Evolutionary conservation across 1,139 yeast genomes (phyloP).

Genomic region (Suhomyces bolitotheri): DNA sequence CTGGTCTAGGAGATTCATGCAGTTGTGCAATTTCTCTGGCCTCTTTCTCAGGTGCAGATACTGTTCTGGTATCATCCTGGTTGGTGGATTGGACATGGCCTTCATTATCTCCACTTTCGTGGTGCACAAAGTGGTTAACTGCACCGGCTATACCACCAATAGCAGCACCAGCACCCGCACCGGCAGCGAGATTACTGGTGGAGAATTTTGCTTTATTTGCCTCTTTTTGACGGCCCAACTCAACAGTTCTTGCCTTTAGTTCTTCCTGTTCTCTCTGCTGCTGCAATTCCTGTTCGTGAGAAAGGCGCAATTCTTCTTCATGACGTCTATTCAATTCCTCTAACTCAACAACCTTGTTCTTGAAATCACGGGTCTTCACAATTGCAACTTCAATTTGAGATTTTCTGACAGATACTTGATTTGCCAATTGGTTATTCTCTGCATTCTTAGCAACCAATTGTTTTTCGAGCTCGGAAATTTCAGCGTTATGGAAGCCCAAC

Average conservation of each 20-base stretch:
- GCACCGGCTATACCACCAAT: conserved; percentile 25
- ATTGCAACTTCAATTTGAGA: conserved; percentile 68
- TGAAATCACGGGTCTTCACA: conserved; percentile 53
- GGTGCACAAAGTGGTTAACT: conserved; percentile 14
- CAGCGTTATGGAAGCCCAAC: conserved; percentile 66
- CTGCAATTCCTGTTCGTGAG: conserved; percentile 13
- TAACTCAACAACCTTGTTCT: conserved; percentile 30
- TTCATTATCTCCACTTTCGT: background rate
- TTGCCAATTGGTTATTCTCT: conserved; percentile 61
- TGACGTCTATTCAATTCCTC: conserved; percentile 26
- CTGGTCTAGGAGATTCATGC: background rate
- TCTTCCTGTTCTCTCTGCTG: conserved; percentile 8
- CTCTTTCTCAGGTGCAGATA: background rate
- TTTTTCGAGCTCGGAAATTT: conserved; percentile 57
- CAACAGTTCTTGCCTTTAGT: conserved; percentile 23
- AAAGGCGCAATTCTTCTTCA: conserved; percentile 24
- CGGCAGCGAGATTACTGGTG: conserved; percentile 29
- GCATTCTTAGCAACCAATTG: conserved; percentile 52
- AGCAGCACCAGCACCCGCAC: conserved; percentile 31
- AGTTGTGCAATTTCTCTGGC: background rate
- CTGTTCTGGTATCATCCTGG: background rate
- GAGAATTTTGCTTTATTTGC: conserved; percentile 21
- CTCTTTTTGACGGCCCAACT: conserved; percentile 36
- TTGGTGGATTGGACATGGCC: too few relatives aligned
- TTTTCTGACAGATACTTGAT: conserved; percentile 62